These are phyloP conservation scores for Sodiomyces alkalinus DNA, from an alignment of 2,329 filamentous ascomycete species.

Conservation along the genomic window DNA sequence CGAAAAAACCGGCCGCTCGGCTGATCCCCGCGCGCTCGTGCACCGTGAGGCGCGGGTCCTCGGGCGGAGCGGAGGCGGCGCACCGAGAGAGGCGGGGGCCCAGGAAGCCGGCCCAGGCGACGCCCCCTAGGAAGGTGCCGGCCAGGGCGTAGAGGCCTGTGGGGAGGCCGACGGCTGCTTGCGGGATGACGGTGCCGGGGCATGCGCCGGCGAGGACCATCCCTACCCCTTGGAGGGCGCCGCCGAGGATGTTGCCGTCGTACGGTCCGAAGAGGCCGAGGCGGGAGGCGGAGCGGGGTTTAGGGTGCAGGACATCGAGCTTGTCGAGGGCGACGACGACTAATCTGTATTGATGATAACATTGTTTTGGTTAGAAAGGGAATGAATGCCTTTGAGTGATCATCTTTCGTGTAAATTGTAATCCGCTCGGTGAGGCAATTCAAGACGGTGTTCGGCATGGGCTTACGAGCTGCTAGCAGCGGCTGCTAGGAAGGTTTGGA, in stretches of 20 bases:
- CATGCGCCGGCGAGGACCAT: slow-evolving; percentile 53
- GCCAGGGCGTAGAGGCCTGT: slow-evolving; percentile 35
- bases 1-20: slow-evolving; percentile 18
- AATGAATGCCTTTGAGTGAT: too few relatives aligned
- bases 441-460: not conserved
- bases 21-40: slow-evolving; percentile 25
- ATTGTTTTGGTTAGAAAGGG: slow-evolving; percentile 9
- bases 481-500: slow-evolving; percentile 47
- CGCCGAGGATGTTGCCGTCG: slow-evolving; percentile 52
- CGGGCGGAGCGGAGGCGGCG: slow-evolving; percentile 11
- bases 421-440: not conserved
- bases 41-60: slow-evolving; percentile 16
- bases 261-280: slow-evolving; percentile 37
- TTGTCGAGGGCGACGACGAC: slow-evolving; percentile 29
- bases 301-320: slow-evolving; percentile 24
- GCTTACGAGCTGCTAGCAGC: slow-evolving; percentile 46
- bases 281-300: slow-evolving; percentile 33
- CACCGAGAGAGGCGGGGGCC: slow-evolving; percentile 17
- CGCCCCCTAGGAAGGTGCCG: slow-evolving; percentile 40
- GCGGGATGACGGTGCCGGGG: slow-evolving; percentile 48
- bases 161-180: slow-evolving; percentile 36
- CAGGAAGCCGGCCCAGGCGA: slow-evolving; percentile 32
- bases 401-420: not conserved
- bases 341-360: slow-evolving; percentile 23
- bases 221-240: slow-evolving; percentile 44